Base-by-base conservation (phyloP, 2,329 filamentous ascomycete species). In the Fusarium xylarioides region DNA sequence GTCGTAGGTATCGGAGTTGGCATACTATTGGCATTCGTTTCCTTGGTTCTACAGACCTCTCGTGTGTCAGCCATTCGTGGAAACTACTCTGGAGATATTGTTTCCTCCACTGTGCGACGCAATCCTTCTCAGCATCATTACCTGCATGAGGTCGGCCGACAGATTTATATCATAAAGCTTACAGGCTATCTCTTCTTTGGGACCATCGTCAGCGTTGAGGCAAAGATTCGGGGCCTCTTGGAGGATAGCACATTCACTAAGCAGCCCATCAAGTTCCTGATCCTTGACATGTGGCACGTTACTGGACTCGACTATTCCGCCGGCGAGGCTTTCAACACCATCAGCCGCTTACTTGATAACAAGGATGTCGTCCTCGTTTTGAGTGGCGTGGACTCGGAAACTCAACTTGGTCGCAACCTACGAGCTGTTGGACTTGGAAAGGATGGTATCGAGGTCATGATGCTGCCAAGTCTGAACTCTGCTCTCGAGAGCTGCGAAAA, bases 181-280 rank as follows among this genome's bases (percentile, higher is more conserved):
- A 92, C 93, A 1, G 95, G 96, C 0, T 98, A 95, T 79, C 89
- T 99, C n/a, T 99, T 99, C 86, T 99, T 99, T 76, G 96, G 96
- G 21, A 98, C 95, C 6, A 97, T 99, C 73, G 95, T 98, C 59
- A 94, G 94, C 53, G 95, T 99, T 1, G 96, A 99, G 81, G 93
- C 94, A 71, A 92, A 92, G 72, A 95, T 98, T 69, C 90, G 95
- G 28, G 90, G 87, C 8, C 84, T 98, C 37, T 91, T 98, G 52
- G 91, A 95, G 34, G 94, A 97, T 35, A 91, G 95, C 69, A 89
- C 91, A 5, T 98, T 98, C 79, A 85, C 86, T 32, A 85, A 90
- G 73, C 89, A 91, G 58, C 95, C 95, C 1, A 96, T 98, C 79
- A 92, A 94, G 74, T 99, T 95, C 80, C 86, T 99, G 46, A 90